phyloP scores from a whole-genome alignment of 257 asterid genomes.

The Solanum bulbocastanum region DNA sequence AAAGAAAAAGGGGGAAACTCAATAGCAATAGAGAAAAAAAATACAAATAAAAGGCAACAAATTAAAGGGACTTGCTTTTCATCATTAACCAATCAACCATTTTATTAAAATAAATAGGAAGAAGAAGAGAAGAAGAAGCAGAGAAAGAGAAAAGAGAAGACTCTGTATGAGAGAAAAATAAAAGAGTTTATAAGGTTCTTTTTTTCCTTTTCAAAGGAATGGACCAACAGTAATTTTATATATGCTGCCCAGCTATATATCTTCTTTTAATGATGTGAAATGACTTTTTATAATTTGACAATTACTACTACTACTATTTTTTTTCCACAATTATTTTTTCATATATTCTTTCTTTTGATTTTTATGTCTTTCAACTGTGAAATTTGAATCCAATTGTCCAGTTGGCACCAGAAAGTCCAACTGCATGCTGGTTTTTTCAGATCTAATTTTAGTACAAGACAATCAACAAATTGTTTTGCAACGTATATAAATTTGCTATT shows the following conservation, averaged over 20 bases:
- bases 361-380: not conserved
- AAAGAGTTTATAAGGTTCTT: not conserved
- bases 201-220: not conserved
- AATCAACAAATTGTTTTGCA: not conserved
- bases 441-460: not conserved
- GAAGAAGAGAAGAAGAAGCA: not conserved
- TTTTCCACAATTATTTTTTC: not conserved
- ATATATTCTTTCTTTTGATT: not conserved
- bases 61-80: constrained; percentile 11
- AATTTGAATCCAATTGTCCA: not conserved
- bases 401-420: not conserved
- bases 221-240: constrained; percentile 4
- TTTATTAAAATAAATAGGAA: constrained; percentile 2
- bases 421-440: not conserved
- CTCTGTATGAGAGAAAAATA: not conserved
- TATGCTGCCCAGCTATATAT: constrained; percentile 22
- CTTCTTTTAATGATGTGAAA: constrained; percentile 13
- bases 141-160: not conserved
- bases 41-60: not conserved
- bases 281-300: constrained; percentile 2
- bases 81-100: constrained; percentile 29
- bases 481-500: not conserved
- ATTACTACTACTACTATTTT: not conserved
- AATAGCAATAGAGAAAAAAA: not conserved
- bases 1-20: not conserved